Evolutionary conservation across 805 yeast genomes (phyloP).

Genomic region (Ogataea siamensis): DNA sequence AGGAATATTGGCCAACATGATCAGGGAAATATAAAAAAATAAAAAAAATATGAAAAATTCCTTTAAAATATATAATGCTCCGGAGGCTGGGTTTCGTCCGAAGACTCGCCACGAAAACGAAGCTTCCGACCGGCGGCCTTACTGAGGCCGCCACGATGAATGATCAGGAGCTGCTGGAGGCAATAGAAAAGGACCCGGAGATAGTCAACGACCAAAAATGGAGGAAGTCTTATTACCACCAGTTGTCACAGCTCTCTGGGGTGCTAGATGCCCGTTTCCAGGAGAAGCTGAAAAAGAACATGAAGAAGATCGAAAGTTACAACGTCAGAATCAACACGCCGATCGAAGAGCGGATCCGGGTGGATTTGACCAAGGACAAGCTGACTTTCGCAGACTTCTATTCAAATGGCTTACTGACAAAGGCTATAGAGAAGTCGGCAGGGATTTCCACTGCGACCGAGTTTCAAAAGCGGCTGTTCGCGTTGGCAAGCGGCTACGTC

Average conservation of each 20-base stretch:
- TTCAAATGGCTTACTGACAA: slow-evolving; percentile 14
- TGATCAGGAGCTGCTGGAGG: slow-evolving; percentile 9
- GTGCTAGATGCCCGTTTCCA: slow-evolving; percentile 23
- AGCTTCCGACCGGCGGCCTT: background rate
- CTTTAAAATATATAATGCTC: slow-evolving; percentile 2
- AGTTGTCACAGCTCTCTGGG: slow-evolving; percentile 21
- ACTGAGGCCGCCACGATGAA: slow-evolving; percentile 1
- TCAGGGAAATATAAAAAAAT: slow-evolving; percentile 1
- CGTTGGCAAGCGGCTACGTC: slow-evolving; percentile 25
- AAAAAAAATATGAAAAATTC: slow-evolving; percentile 9
- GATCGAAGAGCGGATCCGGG: slow-evolving; percentile 25
- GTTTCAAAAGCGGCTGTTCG: slow-evolving; percentile 30
- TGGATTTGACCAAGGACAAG: slow-evolving; percentile 18
- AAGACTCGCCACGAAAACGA: slow-evolving; percentile 3
- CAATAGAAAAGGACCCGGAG: slow-evolving; percentile 9
- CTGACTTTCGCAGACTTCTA: slow-evolving; percentile 23
- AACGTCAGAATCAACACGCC: slow-evolving; percentile 20
- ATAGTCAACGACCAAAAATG: slow-evolving; percentile 14
- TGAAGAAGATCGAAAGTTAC: slow-evolving; percentile 27
- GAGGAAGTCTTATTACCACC: slow-evolving; percentile 19
- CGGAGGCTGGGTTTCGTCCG: slow-evolving; percentile 5
- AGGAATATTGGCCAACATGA: slow-evolving; percentile 2
- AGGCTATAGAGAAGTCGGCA: slow-evolving; percentile 19
- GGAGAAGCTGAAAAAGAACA: slow-evolving; percentile 21
- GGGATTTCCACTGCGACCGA: slow-evolving; percentile 26